Evolutionary conservation across 179 eudicot species (phyloP).

Genomic region (Actinidia arguta): DNA sequence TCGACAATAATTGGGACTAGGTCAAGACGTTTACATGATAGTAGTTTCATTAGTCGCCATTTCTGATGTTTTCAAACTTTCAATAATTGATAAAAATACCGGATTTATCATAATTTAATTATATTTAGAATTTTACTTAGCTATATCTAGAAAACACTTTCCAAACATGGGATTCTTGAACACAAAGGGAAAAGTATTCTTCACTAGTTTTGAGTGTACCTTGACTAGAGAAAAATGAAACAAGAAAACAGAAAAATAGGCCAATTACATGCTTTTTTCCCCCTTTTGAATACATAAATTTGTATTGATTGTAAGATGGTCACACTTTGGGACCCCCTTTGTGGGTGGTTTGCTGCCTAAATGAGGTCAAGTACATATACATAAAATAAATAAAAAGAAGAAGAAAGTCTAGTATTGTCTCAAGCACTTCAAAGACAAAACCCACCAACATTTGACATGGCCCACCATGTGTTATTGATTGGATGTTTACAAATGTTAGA

Average conservation of each 20-base stretch:
- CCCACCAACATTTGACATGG: slow-evolving; percentile 16
- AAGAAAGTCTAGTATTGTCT: slow-evolving; percentile 13
- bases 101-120: too few species aligned
- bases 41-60: background rate
- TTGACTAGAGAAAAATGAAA: background rate
- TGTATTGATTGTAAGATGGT: background rate
- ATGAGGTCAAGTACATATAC: slow-evolving; percentile 3
- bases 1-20: background rate
- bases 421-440: background rate
- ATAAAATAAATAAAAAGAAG: background rate
- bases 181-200: too few species aligned
- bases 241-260: background rate
- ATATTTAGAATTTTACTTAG: too few species aligned
- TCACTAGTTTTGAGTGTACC: too few species aligned
- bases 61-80: background rate
- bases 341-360: background rate
- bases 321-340: background rate
- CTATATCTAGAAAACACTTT: too few species aligned
- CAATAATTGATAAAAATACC: too few species aligned
- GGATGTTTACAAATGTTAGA: too few species aligned
- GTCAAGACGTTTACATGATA: background rate
- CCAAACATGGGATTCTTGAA: too few species aligned
- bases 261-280: too few species aligned
- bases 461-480: background rate
- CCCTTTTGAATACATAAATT: background rate